These are phyloP conservation scores for Lachancea meyersii DNA, from an alignment of 805 yeast genomes.

Conservation along the genomic window DNA sequence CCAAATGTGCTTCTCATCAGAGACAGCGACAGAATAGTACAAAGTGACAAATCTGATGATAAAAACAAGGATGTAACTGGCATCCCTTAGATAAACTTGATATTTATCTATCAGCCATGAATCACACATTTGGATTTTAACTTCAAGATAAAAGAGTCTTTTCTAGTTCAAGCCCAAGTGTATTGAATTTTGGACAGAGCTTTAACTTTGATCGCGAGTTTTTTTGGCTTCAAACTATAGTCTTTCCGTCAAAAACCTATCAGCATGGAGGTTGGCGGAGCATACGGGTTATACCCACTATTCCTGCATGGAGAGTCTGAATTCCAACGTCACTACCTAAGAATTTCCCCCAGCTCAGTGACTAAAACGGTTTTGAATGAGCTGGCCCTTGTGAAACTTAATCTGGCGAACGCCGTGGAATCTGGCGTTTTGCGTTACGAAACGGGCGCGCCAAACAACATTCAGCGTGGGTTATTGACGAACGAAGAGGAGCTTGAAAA, in stretches of 20 bases:
- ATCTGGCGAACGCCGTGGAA: slow-evolving; percentile 5
- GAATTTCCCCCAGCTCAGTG: slow-evolving; percentile 3
- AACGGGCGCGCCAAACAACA: background rate
- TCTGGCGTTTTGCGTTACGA: slow-evolving; percentile 1
- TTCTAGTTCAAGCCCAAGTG: no score
- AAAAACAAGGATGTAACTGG: no score
- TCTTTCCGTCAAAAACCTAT: no score
- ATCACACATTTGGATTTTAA: no score
- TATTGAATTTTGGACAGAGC: no score
- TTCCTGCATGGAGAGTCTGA: slow-evolving; percentile 4
- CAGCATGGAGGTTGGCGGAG: slow-evolving; percentile 3
- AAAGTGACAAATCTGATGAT: no score
- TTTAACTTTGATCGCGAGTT: no score
- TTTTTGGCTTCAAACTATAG: no score
- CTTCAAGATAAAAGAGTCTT: no score
- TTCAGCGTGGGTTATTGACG: background rate
- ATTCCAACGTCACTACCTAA: slow-evolving; percentile 1
- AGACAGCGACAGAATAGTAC: background rate
- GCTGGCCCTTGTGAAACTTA: background rate
- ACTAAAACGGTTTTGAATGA: slow-evolving; percentile 1
- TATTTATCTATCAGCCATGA: no score
- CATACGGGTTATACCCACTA: slow-evolving; percentile 6
- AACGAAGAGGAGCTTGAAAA: slow-evolving; percentile 2
- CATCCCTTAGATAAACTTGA: no score
- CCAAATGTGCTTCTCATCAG: background rate